Percentiles rank a stretch among this genome's conserved stretches.
These are phyloP conservation scores for Potentilla sterilis DNA, from an alignment of 306 rosid genomes.

Conservation along the genomic window DNA sequence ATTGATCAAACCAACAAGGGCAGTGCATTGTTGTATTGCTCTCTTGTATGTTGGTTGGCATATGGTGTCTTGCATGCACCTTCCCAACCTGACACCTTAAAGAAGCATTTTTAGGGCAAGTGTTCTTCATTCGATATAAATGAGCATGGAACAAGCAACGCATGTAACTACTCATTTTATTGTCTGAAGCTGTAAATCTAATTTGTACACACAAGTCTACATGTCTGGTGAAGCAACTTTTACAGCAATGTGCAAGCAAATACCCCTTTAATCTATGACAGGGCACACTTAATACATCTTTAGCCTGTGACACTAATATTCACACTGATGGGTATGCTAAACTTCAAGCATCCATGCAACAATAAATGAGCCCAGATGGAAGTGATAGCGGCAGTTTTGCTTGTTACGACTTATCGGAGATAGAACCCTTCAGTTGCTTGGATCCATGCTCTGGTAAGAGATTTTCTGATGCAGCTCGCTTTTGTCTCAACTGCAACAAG, in stretches of 20 bases:
- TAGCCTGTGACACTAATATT: conserved; percentile 5
- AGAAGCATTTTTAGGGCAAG: background rate
- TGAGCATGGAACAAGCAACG: background rate
- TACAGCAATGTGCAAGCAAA: conserved; percentile 16
- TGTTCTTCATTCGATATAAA: background rate
- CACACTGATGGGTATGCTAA: conserved; percentile 15
- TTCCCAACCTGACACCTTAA: background rate
- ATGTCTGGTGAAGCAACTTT: conserved; percentile 6
- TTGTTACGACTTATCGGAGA: conserved; percentile 18
- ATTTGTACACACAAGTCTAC: conserved; percentile 24
- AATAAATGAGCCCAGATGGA: background rate
- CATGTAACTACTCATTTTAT: conserved; percentile 1
- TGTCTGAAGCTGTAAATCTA: background rate
- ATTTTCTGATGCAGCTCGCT: conserved; percentile 72
- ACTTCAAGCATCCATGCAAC: background rate
- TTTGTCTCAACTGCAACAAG: conserved; percentile 66
- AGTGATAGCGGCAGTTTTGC: conserved; percentile 3
- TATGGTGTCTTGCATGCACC: background rate
- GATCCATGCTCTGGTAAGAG: conserved; percentile 66
- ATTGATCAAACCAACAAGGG: background rate
- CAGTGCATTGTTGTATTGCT: background rate
- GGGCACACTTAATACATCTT: background rate
- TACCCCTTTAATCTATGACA: background rate
- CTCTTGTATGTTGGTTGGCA: background rate
- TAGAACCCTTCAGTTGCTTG: conserved; percentile 67